phyloP scores from a whole-genome alignment of 2,329 filamentous ascomycete genomes.

The Colletotrichum chrysophilum region DNA sequence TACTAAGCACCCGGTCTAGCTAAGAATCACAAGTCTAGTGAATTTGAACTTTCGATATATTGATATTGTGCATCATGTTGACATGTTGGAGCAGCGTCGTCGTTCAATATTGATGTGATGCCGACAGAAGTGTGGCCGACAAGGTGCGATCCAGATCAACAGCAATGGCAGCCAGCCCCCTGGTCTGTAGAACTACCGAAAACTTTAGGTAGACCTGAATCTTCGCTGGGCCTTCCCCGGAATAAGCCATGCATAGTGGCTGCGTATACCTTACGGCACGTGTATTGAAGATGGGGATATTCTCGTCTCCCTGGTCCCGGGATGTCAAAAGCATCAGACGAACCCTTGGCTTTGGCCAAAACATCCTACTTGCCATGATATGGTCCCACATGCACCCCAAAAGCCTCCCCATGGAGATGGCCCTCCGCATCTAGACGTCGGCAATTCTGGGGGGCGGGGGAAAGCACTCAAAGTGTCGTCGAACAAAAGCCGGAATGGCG shows the following conservation, averaged over 20 bases:
- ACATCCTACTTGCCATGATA: neutral
- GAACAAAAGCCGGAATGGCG: neutral
- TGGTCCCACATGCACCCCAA: neutral
- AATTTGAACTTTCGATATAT: neutral
- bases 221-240: neutral
- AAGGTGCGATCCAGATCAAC: neutral
- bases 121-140: neutral
- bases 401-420: neutral
- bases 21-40: neutral
- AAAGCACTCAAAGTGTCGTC: neutral
- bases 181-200: neutral
- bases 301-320: neutral
- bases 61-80: neutral
- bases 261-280: neutral
- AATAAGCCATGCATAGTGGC: fast-evolving
- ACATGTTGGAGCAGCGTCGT: neutral
- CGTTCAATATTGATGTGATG: neutral
- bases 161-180: neutral
- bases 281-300: neutral
- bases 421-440: neutral
- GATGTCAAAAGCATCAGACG: neutral
- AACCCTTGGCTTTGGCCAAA: neutral
- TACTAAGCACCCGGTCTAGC: neutral
- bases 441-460: neutral
- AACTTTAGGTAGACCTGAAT: neutral